Base-by-base conservation (phyloP, 768 basidiomycete species). In the Leucocoprinus leucothites region DNA sequence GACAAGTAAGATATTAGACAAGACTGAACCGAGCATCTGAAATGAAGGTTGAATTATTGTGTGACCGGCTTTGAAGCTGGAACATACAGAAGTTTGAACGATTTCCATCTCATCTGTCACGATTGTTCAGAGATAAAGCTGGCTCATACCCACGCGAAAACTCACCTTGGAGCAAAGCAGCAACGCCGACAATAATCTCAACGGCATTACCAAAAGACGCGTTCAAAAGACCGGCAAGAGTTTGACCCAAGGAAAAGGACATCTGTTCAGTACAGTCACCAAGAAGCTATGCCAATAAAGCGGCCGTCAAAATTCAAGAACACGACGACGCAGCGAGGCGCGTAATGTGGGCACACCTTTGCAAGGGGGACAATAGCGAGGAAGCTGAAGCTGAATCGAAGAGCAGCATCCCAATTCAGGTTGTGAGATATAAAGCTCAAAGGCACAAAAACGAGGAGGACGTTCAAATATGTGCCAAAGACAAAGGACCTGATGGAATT, bases 1-100 rank as follows among this genome's bases (percentile, higher is more conserved):
- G 16, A 98, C 94, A 35, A 97, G 77, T 8, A 97, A 80, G 36
- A 95, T 75, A 69, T 97, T 97, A 11, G 92, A 94, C 36, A 97
- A 71, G 57, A 97, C 90, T 25, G 91, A 94, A 18, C 94, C 94
- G 43, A 97, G 80, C 81, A 96, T 85, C 89, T 90, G 14, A 28
- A 9, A 22, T 26, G 8, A 36, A 52, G n/a, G 47, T 38, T 47
- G 22, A 48, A 41, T 41, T 16, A 22, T n/a, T 1, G 18, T 19
- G 14, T 7, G n/a, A n/a, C n/a, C 38, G 18, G 28, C 14, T 18
- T 21, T n/a, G n/a, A 13, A 24, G 9, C 4, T 11, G 53, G 34
- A 16, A 61, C 82, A 57, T 57, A 90, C 89, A 35, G 93, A 94
- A 25, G 91, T 94, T 69, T 97, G 93, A 1, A 97, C 94, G 63